A percentile compares a stretch with the other conserved stretches of the same genome.
Conservation (phyloP, 345 rosid species). For the Physaria fendleri region DNA sequence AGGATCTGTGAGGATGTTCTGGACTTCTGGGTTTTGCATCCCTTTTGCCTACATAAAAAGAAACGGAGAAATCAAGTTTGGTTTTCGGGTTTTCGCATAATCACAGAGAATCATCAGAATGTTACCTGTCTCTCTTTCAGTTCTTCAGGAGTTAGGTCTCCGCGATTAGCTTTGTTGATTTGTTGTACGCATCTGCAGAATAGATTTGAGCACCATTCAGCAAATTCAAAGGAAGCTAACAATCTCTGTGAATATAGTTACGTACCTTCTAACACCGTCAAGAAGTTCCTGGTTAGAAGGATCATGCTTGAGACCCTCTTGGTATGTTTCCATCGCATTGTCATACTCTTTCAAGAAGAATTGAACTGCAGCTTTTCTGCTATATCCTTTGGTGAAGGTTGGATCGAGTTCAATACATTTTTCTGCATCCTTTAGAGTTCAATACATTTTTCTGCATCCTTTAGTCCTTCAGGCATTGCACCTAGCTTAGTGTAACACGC, state of each 20-base stretch:
- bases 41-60: conserved; percentile 62
- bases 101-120: neutral
- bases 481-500: conserved; percentile 88
- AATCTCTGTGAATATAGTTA: neutral
- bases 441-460: conserved; percentile 96
- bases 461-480: conserved; percentile 85
- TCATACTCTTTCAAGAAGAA: conserved; percentile 93
- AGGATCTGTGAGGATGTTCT: conserved; percentile 88
- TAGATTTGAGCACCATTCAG: neutral
- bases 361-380: conserved; percentile 73
- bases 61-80: neutral
- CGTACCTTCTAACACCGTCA: conserved; percentile 74
- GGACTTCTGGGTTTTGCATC: conserved; percentile 94
- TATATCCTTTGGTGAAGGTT: conserved; percentile 82
- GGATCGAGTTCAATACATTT: conserved; percentile 93
- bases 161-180: conserved; percentile 78
- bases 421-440: conserved; percentile 92
- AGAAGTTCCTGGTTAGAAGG: conserved; percentile 79
- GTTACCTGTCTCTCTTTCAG: conserved; percentile 93
- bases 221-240: neutral
- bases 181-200: conserved; percentile 65
- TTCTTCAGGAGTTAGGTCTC: conserved; percentile 80
- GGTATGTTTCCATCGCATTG: conserved; percentile 80
- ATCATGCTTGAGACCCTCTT: conserved; percentile 72
- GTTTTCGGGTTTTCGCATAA: neutral